Base-by-base conservation (phyloP, 371 early-diverging fungal genomes). In the Apophysomyces variabilis region DNA sequence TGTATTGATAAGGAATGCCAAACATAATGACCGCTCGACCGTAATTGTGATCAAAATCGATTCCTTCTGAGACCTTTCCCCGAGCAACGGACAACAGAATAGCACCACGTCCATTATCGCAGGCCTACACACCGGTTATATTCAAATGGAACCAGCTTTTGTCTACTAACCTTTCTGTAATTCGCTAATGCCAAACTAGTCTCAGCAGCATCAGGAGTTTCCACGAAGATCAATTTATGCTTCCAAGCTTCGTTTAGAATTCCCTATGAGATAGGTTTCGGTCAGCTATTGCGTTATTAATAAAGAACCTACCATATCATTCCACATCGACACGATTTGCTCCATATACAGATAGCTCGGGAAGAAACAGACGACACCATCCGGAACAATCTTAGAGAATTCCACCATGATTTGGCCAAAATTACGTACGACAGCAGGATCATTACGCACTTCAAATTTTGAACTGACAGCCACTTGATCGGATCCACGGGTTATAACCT, bases 1-100 rank as follows among this genome's bases (percentile, higher is more conserved):
- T 99, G 74, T 97, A 99, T 84, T 99, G 99, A 76, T 97, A 99
- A 0, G 99, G 99, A 50, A 99, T 98, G 13, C 99, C 99, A 87
- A 98, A 98, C 89, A 99, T 89, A 62, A 99, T 87, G 38, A 98
- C 96, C 18, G 98, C 99, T 36, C 99, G 89, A 8, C 99, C 99
- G 80, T 99, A 99, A 69, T 98, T 93, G 76, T 99, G 96, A 74
- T 99, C 99, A 77, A 99, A 99, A 90, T 99, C 99, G 69, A 99
- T 98, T 16, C 99, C 99, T 81, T 99, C 99, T 8, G 97, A 96
- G 14, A 99, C 99, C 76, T 99, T 99, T 12, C 99, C 99, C 61
- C 99, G 90, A 9, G 99, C 99, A n/a, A 99, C 99, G 62, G 98
- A 96, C 32, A 99, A 78, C n/a, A 99, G 77, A 45, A 99, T 92